Base-by-base conservation (phyloP, 345 rosid genomes). In the Clarkia xantiana region DNA sequence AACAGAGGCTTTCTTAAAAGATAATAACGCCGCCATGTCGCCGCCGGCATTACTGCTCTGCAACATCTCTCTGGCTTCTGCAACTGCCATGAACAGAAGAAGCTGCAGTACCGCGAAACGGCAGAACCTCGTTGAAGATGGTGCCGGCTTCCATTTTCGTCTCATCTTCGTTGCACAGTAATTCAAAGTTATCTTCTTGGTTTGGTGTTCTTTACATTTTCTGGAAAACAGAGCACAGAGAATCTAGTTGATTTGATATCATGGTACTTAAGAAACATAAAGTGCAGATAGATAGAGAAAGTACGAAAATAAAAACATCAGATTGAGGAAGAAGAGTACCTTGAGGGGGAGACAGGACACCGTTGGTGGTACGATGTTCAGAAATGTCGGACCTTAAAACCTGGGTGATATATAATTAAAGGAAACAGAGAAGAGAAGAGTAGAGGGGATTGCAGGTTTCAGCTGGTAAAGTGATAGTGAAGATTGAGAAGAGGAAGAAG, bases 1-100 rank as follows among this genome's bases (percentile, higher is more conserved):
- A 1, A 88, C 65, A 16, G 83, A 88, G 65, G 49, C 17, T n/a
- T 54, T 64, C 82, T 82, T 88, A 74, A 88, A 84, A 52, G 72
- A 62, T 51, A 78, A 52, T 58, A 88, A 54, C 36, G 60, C 61
- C 25, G 61, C 40, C 45, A 67, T 60, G 56, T 84, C 85, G 48
- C 67, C 67, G 44, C 40, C 51, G n/a, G n/a, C n/a, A 17, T 51
- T 58, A 51, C 49, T 60, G 54, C 16, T 41, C 14, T 67, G 48
- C 56, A 41, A 19, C 65, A 66, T 40, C 48, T 55, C 49, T 57
- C 63, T 48, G 13, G 76, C 71, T 6, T 57, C 62, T 20, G 68
- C 67, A 43, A 62, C 64, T 16, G 47, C 7, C 18, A 51, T 38
- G 14, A 19, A 45, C 20, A 23, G 63, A 40, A 40, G 52, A 59